Conservation (phyloP, 2,329 filamentous ascomycete species). For the Bertia moriformis region DNA sequence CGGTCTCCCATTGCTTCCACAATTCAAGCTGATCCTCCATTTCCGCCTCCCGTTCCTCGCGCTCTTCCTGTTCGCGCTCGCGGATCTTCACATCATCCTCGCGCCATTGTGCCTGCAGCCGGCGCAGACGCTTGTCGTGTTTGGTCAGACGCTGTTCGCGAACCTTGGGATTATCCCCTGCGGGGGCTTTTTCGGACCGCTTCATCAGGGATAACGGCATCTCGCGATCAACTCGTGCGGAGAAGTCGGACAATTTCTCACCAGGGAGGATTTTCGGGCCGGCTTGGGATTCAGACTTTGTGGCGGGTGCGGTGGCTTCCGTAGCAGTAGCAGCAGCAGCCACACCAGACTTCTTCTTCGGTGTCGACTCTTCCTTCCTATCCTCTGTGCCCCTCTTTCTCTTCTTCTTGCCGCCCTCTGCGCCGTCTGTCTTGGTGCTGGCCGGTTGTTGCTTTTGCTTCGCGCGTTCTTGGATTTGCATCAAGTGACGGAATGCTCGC, state of each 20-base stretch:
- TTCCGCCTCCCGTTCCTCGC: background rate
- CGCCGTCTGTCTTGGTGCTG: background rate
- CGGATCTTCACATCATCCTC: background rate
- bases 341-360: background rate
- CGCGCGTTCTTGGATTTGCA: background rate
- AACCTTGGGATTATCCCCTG: background rate
- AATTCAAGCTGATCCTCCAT: background rate
- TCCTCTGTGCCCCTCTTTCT: background rate
- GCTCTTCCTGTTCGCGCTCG: background rate
- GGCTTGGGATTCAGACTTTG: background rate
- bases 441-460: background rate
- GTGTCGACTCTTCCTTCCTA: background rate
- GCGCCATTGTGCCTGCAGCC: background rate
- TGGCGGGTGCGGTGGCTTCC: background rate
- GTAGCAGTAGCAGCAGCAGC: background rate
- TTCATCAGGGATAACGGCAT: background rate
- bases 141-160: background rate
- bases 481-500: background rate
- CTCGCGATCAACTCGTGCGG: background rate
- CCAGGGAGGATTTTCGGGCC: background rate
- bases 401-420: background rate
- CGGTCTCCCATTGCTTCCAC: background rate
- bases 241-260: background rate
- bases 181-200: background rate
- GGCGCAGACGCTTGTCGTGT: background rate